Evolutionary conservation across 768 basidiomycete species (phyloP).

Genomic region (Rhodotorula kratochvilovae): DNA sequence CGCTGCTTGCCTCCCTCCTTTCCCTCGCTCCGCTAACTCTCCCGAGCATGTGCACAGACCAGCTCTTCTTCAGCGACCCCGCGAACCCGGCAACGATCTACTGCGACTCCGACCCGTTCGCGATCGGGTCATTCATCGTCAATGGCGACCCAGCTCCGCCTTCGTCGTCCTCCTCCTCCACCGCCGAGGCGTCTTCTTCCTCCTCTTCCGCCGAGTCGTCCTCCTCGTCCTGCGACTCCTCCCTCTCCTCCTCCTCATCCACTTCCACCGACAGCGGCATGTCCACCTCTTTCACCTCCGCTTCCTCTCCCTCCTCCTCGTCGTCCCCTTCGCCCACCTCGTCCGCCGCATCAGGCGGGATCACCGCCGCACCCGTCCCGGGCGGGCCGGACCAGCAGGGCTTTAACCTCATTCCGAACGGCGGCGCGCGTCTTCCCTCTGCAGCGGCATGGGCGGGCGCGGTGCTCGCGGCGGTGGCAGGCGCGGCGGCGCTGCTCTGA

Average conservation of each 20-base stretch:
- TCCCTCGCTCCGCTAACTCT: neutral
- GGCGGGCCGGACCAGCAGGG: conserved; percentile 16
- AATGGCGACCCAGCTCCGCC: neutral
- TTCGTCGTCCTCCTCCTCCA: too few species aligned
- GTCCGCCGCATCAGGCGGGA: neutral
- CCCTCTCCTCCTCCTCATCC: neutral
- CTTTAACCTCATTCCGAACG: neutral
- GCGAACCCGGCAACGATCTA: conserved; percentile 15
- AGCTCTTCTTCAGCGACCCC: conserved; percentile 33
- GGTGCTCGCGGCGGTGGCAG: neutral
- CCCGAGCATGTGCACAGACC: neutral
- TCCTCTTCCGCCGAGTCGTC: too few species aligned
- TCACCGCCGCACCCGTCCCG: conserved; percentile 1
- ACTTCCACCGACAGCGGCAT: neutral
- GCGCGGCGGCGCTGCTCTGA: neutral
- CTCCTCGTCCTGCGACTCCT: neutral
- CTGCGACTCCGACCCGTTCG: conserved; percentile 24
- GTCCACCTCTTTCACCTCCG: neutral
- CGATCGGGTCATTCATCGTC: conserved; percentile 1
- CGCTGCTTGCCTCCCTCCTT: neutral
- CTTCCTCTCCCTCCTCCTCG: neutral
- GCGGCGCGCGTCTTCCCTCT: neutral
- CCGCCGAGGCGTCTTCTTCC: too few species aligned
- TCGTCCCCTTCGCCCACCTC: neutral
- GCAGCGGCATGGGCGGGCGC: neutral